phyloP scores from a whole-genome alignment of 2,329 filamentous ascomycete genomes.

The Pseudogymnoascus sp. region DNA sequence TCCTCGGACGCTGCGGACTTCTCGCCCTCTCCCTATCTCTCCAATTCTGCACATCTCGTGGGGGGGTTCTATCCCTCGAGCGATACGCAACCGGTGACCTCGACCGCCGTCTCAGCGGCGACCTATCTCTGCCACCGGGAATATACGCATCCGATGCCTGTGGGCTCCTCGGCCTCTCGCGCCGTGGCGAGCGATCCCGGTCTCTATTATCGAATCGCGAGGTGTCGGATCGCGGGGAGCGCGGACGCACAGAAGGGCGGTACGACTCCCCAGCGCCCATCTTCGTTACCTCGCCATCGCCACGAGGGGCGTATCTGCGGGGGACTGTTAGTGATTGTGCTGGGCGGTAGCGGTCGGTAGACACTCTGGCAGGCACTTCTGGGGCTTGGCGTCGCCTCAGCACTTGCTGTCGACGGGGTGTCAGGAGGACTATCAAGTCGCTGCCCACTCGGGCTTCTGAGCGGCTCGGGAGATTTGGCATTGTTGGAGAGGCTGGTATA shows the following conservation, averaged over 20 bases:
- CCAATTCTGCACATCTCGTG: constrained; percentile 19
- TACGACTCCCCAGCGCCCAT: constrained; percentile 32
- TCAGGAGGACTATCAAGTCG: not conserved
- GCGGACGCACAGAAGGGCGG: constrained; percentile 26
- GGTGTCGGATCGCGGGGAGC: constrained; percentile 26
- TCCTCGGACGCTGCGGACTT: constrained; percentile 8
- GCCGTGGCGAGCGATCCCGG: constrained; percentile 17
- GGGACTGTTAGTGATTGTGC: not conserved
- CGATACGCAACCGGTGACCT: constrained; percentile 26
- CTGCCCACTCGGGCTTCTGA: not conserved
- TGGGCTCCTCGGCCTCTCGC: constrained; percentile 14
- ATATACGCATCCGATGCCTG: constrained; percentile 8
- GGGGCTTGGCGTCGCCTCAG: not conserved
- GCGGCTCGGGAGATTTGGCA: not conserved
- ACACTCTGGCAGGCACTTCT: not conserved
- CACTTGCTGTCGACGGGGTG: not conserved
- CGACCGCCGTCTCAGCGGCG: constrained; percentile 25
- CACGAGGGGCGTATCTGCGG: constrained; percentile 23
- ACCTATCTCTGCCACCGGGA: constrained; percentile 24
- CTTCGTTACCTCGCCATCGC: constrained; percentile 30
- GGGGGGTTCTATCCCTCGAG: constrained; percentile 27
- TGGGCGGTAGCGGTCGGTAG: not conserved
- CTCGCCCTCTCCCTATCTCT: constrained; percentile 16
- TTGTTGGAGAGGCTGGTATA: not conserved
- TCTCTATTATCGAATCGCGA: constrained; percentile 25